These are phyloP conservation scores for Pascua guehoae DNA, from an alignment of 1,284 basidiomycete genomes.

Conservation along the genomic window DNA sequence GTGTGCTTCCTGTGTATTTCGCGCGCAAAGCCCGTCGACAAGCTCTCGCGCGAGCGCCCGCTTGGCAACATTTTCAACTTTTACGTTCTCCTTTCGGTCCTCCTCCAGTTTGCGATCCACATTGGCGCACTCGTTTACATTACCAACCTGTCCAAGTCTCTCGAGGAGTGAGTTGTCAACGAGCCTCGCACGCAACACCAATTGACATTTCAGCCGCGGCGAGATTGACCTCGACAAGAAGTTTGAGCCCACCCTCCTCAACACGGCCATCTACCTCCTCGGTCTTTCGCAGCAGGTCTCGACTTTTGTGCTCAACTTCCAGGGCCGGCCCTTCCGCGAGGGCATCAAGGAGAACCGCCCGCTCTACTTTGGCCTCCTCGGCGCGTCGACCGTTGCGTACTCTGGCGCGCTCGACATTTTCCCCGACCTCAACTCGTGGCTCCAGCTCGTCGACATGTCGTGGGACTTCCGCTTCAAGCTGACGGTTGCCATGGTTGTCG, in stretches of 20 bases:
- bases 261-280: conserved; percentile 90
- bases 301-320: conserved; percentile 95
- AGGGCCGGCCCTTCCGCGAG: conserved; percentile 93
- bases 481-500: conserved; percentile 74
- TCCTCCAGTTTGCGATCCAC: conserved; percentile 87
- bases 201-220: conserved; percentile 57
- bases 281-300: conserved; percentile 93
- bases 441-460: conserved; percentile 93
- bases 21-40: conserved; percentile 92
- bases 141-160: conserved; percentile 70
- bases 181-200: neutral
- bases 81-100: conserved; percentile 83
- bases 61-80: conserved; percentile 92
- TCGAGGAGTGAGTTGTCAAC: conserved; percentile 67
- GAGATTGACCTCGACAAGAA: conserved; percentile 88
- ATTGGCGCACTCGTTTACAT: conserved; percentile 85
- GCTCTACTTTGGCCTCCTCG: conserved; percentile 84
- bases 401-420: conserved; percentile 89
- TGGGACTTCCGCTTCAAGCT: conserved; percentile 74
- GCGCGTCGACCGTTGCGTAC: conserved; percentile 82
- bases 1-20: conserved; percentile 96
- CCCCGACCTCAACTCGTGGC: conserved; percentile 92
- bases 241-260: conserved; percentile 86
- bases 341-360: conserved; percentile 89
- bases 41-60: conserved; percentile 82